Base-by-base conservation (phyloP, 306 rosid species). In the Crotalaria pallida region DNA sequence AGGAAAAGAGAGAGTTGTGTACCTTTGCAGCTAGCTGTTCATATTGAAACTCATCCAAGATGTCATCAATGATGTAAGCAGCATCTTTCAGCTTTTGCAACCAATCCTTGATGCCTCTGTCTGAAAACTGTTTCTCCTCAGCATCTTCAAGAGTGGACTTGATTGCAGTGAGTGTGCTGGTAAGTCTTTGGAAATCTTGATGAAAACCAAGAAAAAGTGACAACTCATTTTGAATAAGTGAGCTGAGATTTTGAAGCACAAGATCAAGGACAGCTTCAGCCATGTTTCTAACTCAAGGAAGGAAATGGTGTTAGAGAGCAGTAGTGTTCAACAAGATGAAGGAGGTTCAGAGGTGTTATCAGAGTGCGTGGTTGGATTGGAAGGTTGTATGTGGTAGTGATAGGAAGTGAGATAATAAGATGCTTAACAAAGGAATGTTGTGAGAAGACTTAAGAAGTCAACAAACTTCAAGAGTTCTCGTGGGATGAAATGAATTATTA, bases 21-120 rank as follows among this genome's bases (percentile, higher is more conserved):
- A 51, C 64, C 78, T 51, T 26, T 5, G 45, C 4, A 23, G 45
- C 3, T 34, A 6, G 40, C 8, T 7, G 2, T 6, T 34, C 10
- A 34, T 34, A 34, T 2, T 4, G 72, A 50, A 43, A 58, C 22
- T 75, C 70, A 27, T 78, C 76, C n/a, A 82, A 60, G 2, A 64
- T 10, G 34, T 80, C 77, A 3, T 75, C 80, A 11, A 70, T 15
- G 1, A 62, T 44, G 17, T 44, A 19, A 10, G 81, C 24, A 50
- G 67, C 72, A 73, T 71, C 61, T 41, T 7, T 16, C 12, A 80
- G 84, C 12, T 52, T 49, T 0, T 50, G 17, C 3, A 75, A 63
- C 81, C 81, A 75, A 7, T 9, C 1, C 0, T 56, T 23, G 21
- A 80, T 56, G 0, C 7, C 23, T 13, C 9, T 0, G 3, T 21